Conservation (phyloP, 306 rosid genomes). For the Psophocarpus tetragonolobus region DNA sequence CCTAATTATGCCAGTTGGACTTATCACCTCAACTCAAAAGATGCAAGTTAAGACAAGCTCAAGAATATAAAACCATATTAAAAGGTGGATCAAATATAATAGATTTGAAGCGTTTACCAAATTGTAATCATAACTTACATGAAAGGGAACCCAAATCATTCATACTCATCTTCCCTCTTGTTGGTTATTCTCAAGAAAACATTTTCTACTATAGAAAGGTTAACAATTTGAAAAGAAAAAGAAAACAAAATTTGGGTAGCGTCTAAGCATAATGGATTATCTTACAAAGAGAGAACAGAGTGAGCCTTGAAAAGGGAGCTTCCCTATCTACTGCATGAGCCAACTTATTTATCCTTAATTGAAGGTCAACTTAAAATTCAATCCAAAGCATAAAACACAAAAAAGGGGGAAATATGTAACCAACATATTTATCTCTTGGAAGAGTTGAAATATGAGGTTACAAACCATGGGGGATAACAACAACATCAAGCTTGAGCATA, state of each 20-base stretch:
- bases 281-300: conserved; percentile 97
- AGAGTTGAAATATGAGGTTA: no score
- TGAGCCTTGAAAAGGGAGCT: conserved; percentile 85
- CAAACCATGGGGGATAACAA: no score
- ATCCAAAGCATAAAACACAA: background rate
- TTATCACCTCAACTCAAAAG: conserved; percentile 67
- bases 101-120: conserved; percentile 20
- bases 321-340: conserved; percentile 72
- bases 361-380: conserved; percentile 60
- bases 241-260: conserved; percentile 21
- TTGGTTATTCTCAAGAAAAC: conserved; percentile 89
- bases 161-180: conserved; percentile 93
- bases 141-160: conserved; percentile 95
- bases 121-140: conserved; percentile 57
- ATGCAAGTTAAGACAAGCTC: conserved; percentile 3
- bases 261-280: conserved; percentile 39
- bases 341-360: conserved; percentile 75
- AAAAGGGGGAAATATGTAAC: conserved; percentile 39
- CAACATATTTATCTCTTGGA: conserved; percentile 64
- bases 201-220: conserved; percentile 50
- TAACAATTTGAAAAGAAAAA: conserved; percentile 16
- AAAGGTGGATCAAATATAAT: background rate
- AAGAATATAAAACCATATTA: background rate
- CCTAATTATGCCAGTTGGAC: conserved; percentile 85
- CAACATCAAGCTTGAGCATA: no score